Evolutionary conservation across 768 basidiomycete species (phyloP).

Genomic region (Arthromyces matolae): DNA sequence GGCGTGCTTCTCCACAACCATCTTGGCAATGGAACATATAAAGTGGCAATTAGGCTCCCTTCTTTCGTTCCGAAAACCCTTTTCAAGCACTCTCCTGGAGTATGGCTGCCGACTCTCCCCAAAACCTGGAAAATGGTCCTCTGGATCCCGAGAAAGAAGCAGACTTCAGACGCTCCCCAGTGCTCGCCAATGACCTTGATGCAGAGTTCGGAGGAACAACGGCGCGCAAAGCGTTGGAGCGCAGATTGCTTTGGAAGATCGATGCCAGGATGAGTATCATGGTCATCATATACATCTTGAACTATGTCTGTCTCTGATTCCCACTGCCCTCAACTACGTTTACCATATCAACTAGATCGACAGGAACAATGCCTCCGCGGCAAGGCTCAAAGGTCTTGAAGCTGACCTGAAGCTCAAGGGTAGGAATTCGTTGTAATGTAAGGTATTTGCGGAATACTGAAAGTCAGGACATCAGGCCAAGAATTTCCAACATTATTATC

Average conservation of each 20-base stretch:
- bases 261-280: constrained; percentile 49
- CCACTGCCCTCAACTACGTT: constrained; percentile 14
- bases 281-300: constrained; percentile 45
- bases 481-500: constrained; percentile 61
- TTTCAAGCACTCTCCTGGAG: neutral
- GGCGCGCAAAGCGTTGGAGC: constrained; percentile 28
- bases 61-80: neutral
- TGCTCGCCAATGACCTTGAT: constrained; percentile 18
- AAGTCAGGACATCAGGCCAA: constrained; percentile 14
- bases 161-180: neutral
- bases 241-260: constrained; percentile 41
- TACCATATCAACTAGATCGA: constrained; percentile 53
- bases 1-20: too few relatives aligned
- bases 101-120: constrained; percentile 19
- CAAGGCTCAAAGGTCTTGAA: constrained; percentile 64
- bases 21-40: neutral
- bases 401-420: constrained; percentile 54
- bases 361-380: constrained; percentile 68
- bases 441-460: neutral
- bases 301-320: constrained; percentile 27
- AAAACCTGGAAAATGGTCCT: constrained; percentile 18
- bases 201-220: constrained; percentile 26
- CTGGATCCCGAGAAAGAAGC: constrained; percentile 8
- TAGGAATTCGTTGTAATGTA: neutral
- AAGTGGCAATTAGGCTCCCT: neutral